A percentile compares a stretch with the other conserved stretches of the same genome.
Conservation (phyloP, 257 asterid genomes). For the Haberlea rhodopensis region DNA sequence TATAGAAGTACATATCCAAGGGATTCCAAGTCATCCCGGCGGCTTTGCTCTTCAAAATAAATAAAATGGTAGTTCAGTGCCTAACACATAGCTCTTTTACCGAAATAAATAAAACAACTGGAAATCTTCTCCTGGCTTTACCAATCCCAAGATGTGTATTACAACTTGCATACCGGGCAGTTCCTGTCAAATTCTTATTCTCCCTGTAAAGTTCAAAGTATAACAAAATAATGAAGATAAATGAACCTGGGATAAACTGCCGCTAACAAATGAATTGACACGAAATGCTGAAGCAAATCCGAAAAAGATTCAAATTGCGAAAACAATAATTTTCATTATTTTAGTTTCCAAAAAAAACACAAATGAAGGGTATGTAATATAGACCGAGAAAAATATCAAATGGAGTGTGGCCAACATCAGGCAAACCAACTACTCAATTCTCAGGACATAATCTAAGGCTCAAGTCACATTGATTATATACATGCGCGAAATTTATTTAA, state of each 20-base stretch:
- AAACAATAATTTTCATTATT: background rate
- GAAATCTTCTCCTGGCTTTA: constrained; percentile 28
- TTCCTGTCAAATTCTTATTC: constrained; percentile 91
- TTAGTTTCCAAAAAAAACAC: constrained; percentile 3
- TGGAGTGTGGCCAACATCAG: background rate
- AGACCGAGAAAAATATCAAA: constrained; percentile 17
- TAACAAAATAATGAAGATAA: constrained; percentile 18
- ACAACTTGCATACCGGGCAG: constrained; percentile 98
- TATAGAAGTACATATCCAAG: constrained; percentile 93
- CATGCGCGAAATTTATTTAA: constrained; percentile 1
- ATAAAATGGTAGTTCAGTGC: constrained; percentile 16
- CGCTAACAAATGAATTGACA: constrained; percentile 6
- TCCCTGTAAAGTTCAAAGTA: constrained; percentile 52
- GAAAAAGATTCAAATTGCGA: background rate
- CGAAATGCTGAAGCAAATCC: constrained; percentile 5
- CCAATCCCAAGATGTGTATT: constrained; percentile 98
- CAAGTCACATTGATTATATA: constrained; percentile 21
- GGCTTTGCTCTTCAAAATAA: constrained; percentile 77
- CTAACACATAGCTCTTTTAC: constrained; percentile 23
- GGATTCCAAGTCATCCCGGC: constrained; percentile 94
- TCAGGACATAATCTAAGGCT: background rate
- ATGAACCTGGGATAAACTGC: constrained; percentile 14
- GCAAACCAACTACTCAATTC: background rate
- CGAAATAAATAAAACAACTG: constrained; percentile 16
- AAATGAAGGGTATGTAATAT: background rate